Base-by-base conservation (phyloP, 352 stramenopile genomes). In the Pythium guiyangense region DNA sequence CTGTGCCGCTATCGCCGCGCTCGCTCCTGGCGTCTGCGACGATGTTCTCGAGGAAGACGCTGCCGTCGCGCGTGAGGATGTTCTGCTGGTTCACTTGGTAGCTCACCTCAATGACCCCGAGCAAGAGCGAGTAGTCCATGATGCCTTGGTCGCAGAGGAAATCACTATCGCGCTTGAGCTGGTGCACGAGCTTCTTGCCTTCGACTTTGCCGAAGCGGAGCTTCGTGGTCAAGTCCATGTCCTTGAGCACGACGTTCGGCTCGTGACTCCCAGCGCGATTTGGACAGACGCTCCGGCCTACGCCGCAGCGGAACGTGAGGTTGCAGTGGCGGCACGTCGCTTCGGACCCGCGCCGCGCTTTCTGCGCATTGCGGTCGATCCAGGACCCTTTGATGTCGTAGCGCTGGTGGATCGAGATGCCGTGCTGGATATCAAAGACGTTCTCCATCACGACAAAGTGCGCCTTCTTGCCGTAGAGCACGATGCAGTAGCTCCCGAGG, bases 391-490 rank as follows among this genome's bases (percentile, higher is more conserved):
- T 96, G 57, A 96, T 86, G 54, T 96, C 87, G 63, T 94, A 96
- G 11, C 78, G 71, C 65, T 91, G 74, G 57, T 96, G 81, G 53
- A 95, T 88, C 2, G 74, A 75, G 25, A 86, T 67, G 31, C 76
- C 74, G 53, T 89, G 78, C 45, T 88, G 76, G 1, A 88, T 77
- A 68, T 92, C 79, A 55, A 96, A 93, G 5, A 96, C 73, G 52
- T 96, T 96, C 49, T 90, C 79, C 86, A 96, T 96, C 37, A 96
- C 86, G 20, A 91, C 84, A 59, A 96, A 96, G 57, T 82, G 74
- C 47, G 76, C 75, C 42, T 70, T 66, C 43, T 74, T 76, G 26
- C 83, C 84, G 54, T 95, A 96, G 2, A 96, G 54, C 25, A 73
- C 63, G 51, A 96, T 79, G 46, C 79, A 84, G 60, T 96, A 92